Evolutionary conservation across 1,284 basidiomycete species (phyloP).

Genomic region (Ustilago vetiveriae): DNA sequence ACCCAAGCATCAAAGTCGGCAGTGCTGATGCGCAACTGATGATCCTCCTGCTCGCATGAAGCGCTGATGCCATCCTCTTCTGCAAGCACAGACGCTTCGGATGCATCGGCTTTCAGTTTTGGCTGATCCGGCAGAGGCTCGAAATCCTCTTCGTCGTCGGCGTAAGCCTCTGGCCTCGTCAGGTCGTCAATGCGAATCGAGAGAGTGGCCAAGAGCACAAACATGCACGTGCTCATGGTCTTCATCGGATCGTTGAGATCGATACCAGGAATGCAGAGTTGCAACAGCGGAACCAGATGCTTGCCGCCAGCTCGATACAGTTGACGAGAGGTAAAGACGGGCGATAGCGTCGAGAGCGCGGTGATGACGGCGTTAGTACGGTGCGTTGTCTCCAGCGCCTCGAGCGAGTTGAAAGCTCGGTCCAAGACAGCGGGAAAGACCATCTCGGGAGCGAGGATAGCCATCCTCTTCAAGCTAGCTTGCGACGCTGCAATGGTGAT

Average conservation of each 20-base stretch:
- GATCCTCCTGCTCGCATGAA: conserved; percentile 69
- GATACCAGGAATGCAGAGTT: conserved; percentile 89
- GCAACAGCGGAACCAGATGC: conserved; percentile 85
- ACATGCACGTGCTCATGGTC: conserved; percentile 79
- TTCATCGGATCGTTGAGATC: conserved; percentile 94
- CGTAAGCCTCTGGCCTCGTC: conserved; percentile 67
- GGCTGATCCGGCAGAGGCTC: conserved; percentile 24
- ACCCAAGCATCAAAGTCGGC: conserved; percentile 91
- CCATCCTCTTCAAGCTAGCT: conserved; percentile 73
- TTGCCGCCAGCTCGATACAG: conserved; percentile 85
- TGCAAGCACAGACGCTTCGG: not conserved
- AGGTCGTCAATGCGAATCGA: conserved; percentile 85
- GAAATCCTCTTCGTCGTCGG: conserved; percentile 38
- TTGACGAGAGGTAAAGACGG: conserved; percentile 80
- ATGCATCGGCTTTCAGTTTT: conserved; percentile 42
- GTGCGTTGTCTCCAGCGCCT: conserved; percentile 72
- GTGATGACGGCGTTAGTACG: conserved; percentile 74
- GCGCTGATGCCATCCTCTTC: conserved; percentile 10
- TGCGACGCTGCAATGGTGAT: conserved; percentile 70
- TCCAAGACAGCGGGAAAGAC: conserved; percentile 93
- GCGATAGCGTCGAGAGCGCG: conserved; percentile 82
- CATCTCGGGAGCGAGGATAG: conserved; percentile 83
- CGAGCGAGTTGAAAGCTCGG: conserved; percentile 87
- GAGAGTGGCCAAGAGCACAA: conserved; percentile 80
- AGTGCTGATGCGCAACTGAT: conserved; percentile 72